Conservation (phyloP, 139 green algal genomes). For the Dunaliella primolecta region DNA sequence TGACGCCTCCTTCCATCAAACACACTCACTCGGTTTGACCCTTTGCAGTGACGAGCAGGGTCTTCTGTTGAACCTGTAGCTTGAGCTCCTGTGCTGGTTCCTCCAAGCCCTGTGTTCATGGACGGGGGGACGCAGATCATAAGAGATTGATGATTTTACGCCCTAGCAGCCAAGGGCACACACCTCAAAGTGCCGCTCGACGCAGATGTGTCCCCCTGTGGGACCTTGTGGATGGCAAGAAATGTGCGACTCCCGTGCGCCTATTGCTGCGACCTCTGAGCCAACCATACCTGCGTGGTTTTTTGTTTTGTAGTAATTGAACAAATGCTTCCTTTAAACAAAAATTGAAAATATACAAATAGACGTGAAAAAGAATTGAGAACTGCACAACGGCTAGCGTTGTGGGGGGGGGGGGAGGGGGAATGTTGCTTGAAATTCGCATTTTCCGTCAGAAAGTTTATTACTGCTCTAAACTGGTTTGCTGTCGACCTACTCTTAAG, state of each 20-base stretch:
- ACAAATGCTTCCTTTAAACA: too few relatives aligned
- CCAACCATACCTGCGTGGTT: too few relatives aligned
- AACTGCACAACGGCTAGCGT: too few relatives aligned
- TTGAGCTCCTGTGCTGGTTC: background rate
- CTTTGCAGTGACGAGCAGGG: background rate
- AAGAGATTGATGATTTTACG: background rate
- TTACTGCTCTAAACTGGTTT: too few relatives aligned
- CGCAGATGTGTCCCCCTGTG: background rate
- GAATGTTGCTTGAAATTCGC: too few relatives aligned
- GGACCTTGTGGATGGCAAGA: background rate
- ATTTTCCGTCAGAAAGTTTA: too few relatives aligned
- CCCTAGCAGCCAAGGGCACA: background rate
- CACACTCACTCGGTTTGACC: background rate
- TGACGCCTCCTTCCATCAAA: background rate
- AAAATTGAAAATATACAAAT: too few relatives aligned
- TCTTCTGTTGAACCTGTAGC: background rate
- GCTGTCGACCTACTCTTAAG: too few relatives aligned
- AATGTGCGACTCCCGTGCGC: background rate
- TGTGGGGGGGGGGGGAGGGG: too few relatives aligned
- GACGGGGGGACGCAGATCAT: background rate
- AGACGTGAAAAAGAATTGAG: too few relatives aligned
- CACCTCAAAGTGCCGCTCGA: background rate
- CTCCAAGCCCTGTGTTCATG: background rate
- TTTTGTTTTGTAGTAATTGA: too few relatives aligned
- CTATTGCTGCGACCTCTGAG: background rate